Evolutionary conservation across 441 rosid species (phyloP).

Genomic region (Dalechampia spathulata): DNA sequence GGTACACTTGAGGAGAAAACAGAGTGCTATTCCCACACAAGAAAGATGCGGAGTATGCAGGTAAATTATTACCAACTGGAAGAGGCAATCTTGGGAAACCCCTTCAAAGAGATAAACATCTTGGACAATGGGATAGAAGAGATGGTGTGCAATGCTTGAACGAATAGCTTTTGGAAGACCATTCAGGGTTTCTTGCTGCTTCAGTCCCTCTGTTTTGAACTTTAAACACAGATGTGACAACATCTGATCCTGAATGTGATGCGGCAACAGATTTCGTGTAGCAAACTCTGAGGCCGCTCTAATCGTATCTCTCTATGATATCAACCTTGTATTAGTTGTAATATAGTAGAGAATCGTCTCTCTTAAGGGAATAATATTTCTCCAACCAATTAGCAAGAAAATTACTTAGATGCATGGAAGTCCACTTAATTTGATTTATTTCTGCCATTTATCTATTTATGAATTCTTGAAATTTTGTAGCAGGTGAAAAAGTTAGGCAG

Average conservation of each 20-base stretch:
- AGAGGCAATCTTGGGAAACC: constrained; percentile 59
- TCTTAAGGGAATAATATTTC: too few relatives aligned
- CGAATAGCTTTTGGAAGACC: constrained; percentile 92
- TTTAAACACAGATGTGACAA: constrained; percentile 80
- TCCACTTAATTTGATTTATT: neutral
- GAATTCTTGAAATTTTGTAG: neutral
- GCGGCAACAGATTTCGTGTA: constrained; percentile 68
- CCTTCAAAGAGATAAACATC: constrained; percentile 71
- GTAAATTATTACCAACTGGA: constrained; percentile 61
- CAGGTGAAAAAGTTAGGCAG: constrained; percentile 13
- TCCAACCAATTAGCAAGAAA: too few relatives aligned
- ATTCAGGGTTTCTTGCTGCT: constrained; percentile 75
- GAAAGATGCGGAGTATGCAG: too few relatives aligned
- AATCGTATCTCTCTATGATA: constrained; percentile 60
- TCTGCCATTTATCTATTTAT: neutral
- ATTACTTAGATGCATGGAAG: too few relatives aligned
- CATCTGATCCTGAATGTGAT: constrained; percentile 76
- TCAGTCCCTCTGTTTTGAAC: constrained; percentile 80
- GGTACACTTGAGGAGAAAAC: too few relatives aligned
- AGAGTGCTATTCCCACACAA: too few relatives aligned
- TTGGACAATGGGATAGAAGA: constrained; percentile 50
- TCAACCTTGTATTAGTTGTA: too few relatives aligned
- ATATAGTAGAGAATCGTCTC: too few relatives aligned
- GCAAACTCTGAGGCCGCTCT: constrained; percentile 68
- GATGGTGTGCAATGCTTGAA: constrained; percentile 76